These are phyloP conservation scores for Hypoxylon rubiginosum DNA, from an alignment of 2,329 filamentous ascomycete species.

Conservation along the genomic window DNA sequence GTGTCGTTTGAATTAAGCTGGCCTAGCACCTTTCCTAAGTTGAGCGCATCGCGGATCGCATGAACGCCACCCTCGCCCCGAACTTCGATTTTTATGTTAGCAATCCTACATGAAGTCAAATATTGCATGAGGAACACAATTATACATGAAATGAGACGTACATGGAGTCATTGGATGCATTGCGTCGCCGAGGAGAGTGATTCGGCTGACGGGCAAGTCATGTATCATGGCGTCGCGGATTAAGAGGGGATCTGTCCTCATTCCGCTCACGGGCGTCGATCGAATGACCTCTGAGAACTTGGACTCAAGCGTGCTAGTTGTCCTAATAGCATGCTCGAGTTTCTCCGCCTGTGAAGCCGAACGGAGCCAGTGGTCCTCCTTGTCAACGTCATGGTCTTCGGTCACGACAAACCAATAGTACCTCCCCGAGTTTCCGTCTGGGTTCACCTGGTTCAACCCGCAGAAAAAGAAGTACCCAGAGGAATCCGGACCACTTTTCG, in stretches of 20 bases:
- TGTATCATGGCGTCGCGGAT: slow-evolving; percentile 34
- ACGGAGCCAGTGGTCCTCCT: slow-evolving; percentile 87
- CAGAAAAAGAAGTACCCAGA: slow-evolving; percentile 39
- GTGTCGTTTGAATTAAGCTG: slow-evolving; percentile 32
- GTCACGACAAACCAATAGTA: slow-evolving; percentile 46
- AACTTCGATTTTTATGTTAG: slow-evolving; percentile 27
- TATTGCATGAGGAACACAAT: neutral
- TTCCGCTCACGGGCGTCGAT: slow-evolving; percentile 25
- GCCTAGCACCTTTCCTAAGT: slow-evolving; percentile 43
- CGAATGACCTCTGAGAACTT: slow-evolving; percentile 41
- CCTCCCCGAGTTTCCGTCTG: slow-evolving; percentile 40
- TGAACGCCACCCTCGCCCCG: slow-evolving; percentile 46
- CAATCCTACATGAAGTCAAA: neutral
- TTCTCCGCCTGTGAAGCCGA: slow-evolving; percentile 63
- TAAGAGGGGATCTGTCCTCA: slow-evolving; percentile 26
- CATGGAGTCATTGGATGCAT: slow-evolving; percentile 43
- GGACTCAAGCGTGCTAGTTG: slow-evolving; percentile 31
- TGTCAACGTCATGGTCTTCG: slow-evolving; percentile 75
- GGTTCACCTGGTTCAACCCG: slow-evolving; percentile 40
- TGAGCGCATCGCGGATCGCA: slow-evolving; percentile 64
- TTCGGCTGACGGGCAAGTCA: slow-evolving; percentile 31
- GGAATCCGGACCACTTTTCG: slow-evolving; percentile 5
- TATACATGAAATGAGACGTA: slow-evolving; percentile 14
- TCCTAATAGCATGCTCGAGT: slow-evolving; percentile 57
- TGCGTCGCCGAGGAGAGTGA: slow-evolving; percentile 43